Evolutionary conservation across 495 filamentous ascomycete genomes (phyloP), one percentile per base, ranked within the genome.

Genomic region (Penicillium steckii): DNA sequence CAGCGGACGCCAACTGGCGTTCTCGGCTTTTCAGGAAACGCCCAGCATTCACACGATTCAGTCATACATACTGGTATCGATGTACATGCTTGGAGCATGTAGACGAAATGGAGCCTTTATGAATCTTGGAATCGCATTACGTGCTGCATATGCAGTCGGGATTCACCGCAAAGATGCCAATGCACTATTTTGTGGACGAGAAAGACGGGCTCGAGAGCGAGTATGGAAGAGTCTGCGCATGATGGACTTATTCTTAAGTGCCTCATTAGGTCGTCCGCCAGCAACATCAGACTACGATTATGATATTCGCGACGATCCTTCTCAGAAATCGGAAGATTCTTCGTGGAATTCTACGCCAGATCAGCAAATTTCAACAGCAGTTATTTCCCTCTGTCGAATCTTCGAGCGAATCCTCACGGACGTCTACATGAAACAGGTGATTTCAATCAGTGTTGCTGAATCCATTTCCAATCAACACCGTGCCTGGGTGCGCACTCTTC

Each of bases 401-500:
- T 85, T 91, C 44, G 86, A 87, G 27, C 71, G 74, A 4, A 85
- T 87, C 19, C 73, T 91, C 15, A 82, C 76, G 21, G 82, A 80
- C 37, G 81, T 90, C 18, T 91, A 89, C 56, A 83, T 86, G 51
- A 78, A 81, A 41, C 77, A 84, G 50, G 88, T 84, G 52, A 81
- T 89, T 35, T 89, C 84, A 7, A 85, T 85, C 25, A 69, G 75
- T 18, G 73, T 85, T 18, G 85, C 85, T 1, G 83, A 88, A 54
- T 76, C 81, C 21, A 87, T 89, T 27, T 81, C 84, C 33, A 79
- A 87, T 54, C 76, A 69, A 68, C 84, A 62, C 64, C 74, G 65
- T 15, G 59, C 59, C 15, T 75, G 71, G 71, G 71, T 75, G 37
- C 61, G 64, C 18, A 71, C 60, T 27, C 40, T 75, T 3, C 71